phyloP scores from a whole-genome alignment of 202 grass and related monocot species.

The Hordeum pubiflorum region DNA sequence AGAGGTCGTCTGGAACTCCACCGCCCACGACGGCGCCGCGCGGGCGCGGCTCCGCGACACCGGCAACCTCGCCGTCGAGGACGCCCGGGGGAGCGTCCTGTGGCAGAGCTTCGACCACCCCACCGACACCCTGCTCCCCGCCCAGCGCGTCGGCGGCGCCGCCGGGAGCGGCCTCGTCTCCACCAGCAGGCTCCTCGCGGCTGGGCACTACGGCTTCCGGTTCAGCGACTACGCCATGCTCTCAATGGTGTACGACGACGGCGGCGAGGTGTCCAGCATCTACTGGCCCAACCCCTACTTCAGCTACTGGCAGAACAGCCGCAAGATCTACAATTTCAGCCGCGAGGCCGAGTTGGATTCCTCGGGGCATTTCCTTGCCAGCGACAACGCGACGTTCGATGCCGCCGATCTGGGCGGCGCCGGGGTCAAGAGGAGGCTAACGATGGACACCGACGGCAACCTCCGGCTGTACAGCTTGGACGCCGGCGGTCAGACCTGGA shows the following conservation, averaged over 20 bases:
- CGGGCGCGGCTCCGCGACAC: conserved; percentile 31
- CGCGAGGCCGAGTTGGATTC: conserved; percentile 25
- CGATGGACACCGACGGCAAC: conserved; percentile 49
- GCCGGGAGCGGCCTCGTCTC: conserved; percentile 15
- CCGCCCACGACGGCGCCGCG: background rate
- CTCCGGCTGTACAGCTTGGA: conserved; percentile 62
- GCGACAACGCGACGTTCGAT: conserved; percentile 25
- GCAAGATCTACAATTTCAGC: conserved; percentile 38
- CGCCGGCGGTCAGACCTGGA: conserved; percentile 19
- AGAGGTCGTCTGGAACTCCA: conserved; percentile 37
- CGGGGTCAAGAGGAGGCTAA: conserved; percentile 42
- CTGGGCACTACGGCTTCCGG: conserved; percentile 19
- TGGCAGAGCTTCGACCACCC: conserved; percentile 69
- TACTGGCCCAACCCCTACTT: conserved; percentile 59
- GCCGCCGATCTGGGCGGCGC: conserved; percentile 27
- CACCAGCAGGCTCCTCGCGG: background rate
- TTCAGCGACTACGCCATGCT: conserved; percentile 40
- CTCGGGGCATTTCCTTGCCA: conserved; percentile 24
- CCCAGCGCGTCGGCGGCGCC: conserved; percentile 24
- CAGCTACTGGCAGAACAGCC: conserved; percentile 28
- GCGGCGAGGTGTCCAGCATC: conserved; percentile 26
- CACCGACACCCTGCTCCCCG: conserved; percentile 48
- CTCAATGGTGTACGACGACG: conserved; percentile 34
- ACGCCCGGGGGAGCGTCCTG: conserved; percentile 11
- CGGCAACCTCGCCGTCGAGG: conserved; percentile 46